Conservation (phyloP, 495 filamentous ascomycete species). For the Aspergillus egyptiacus region DNA sequence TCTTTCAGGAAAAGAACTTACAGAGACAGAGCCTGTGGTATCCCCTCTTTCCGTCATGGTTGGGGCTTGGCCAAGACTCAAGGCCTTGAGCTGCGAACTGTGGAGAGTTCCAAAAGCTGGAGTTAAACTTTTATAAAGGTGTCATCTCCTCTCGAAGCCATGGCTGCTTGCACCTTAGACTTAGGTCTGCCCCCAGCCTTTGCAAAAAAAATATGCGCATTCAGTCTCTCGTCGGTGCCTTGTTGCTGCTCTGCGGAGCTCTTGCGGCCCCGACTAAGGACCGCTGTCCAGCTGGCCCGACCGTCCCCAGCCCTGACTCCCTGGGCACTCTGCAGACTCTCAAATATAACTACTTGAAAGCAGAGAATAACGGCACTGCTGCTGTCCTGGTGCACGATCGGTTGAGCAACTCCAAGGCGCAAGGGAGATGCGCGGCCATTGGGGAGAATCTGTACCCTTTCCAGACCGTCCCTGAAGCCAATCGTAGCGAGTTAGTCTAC, state of each 20-base stretch:
- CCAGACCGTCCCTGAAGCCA: slow-evolving; percentile 1
- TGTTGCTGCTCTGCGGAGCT: slow-evolving; percentile 15
- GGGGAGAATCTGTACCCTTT: slow-evolving; percentile 23
- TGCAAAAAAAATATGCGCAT: slow-evolving; percentile 15
- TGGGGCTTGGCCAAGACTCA: too few relatives aligned
- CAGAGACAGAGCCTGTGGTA: too few relatives aligned
- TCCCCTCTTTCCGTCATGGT: too few relatives aligned
- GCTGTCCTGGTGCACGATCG: slow-evolving; percentile 21
- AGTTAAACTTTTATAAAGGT: not conserved
- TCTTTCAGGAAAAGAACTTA: too few relatives aligned
- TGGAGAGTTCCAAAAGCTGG: too few relatives aligned
- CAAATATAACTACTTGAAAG: slow-evolving; percentile 28
- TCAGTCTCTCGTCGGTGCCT: slow-evolving; percentile 1
- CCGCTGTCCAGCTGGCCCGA: not conserved
- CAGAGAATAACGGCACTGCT: slow-evolving; percentile 27
- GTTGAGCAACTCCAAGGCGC: slow-evolving; percentile 13
- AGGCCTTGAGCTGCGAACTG: too few relatives aligned
- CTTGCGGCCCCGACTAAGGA: slow-evolving; percentile 12
- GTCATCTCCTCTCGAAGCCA: not conserved
- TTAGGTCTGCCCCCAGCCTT: not conserved
- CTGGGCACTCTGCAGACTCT: slow-evolving; percentile 21
- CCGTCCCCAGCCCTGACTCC: slow-evolving; percentile 8
- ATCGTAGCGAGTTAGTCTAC: slow-evolving; percentile 22
- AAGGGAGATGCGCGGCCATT: slow-evolving; percentile 18
- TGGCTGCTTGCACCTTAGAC: not conserved